phyloP scores from a whole-genome alignment of 306 rosid species.

The Lupinus albus region DNA sequence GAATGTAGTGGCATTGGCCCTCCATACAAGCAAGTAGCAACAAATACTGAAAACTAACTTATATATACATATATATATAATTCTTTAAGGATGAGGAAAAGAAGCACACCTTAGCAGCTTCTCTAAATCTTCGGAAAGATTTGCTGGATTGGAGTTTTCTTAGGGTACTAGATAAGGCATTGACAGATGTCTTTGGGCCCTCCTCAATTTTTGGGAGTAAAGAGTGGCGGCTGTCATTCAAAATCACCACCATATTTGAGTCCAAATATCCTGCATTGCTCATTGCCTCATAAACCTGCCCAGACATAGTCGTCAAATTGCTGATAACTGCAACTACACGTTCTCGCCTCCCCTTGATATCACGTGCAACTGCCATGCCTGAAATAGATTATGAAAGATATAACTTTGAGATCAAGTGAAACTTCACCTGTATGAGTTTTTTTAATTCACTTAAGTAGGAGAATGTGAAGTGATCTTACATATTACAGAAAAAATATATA shows the following conservation, averaged over 20 bases:
- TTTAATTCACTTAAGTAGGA: slow-evolving; percentile 2
- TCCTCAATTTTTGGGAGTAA: slow-evolving; percentile 76
- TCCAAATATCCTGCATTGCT: slow-evolving; percentile 89
- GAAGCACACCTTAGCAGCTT: slow-evolving; percentile 81
- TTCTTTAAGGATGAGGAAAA: slow-evolving; percentile 36
- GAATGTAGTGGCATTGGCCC: slow-evolving; percentile 1
- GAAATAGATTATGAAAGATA: slow-evolving; percentile 26
- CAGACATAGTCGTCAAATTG: slow-evolving; percentile 84
- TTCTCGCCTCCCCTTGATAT: slow-evolving; percentile 83
- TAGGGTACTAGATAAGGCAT: slow-evolving; percentile 80
- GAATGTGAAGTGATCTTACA: slow-evolving; percentile 24
- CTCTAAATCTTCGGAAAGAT: slow-evolving; percentile 86
- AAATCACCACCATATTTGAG: slow-evolving; percentile 82
- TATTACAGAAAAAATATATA: neutral
- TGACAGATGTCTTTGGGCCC: slow-evolving; percentile 71
- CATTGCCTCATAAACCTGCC: slow-evolving; percentile 94
- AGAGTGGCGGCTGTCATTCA: slow-evolving; percentile 88
- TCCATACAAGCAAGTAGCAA: neutral
- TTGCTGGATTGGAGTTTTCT: slow-evolving; percentile 88
- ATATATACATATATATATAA: slow-evolving; percentile 11
- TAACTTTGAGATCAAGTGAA: slow-evolving; percentile 14
- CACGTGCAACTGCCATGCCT: slow-evolving; percentile 98
- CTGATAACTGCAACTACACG: slow-evolving; percentile 76
- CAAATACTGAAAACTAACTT: slow-evolving; percentile 22
- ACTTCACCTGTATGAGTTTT: slow-evolving; percentile 13